Evolutionary conservation across 163 green algal species (phyloP).

Genomic region (Trebouxiophyceae sp.): DNA sequence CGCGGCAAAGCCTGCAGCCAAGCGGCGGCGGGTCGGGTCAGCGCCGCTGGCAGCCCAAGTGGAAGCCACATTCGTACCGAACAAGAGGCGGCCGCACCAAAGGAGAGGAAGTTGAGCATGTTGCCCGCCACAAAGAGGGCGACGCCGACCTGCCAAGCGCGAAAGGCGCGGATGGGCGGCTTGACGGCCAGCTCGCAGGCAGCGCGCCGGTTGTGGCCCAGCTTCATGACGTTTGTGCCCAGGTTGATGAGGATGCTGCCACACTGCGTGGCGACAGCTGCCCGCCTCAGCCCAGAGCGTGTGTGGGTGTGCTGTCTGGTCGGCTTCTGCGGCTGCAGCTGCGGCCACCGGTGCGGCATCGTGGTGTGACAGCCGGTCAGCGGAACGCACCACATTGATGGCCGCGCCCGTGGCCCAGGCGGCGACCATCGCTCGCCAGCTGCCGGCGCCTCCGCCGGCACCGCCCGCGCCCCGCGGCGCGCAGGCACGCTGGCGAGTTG

Average conservation of each 20-base stretch:
- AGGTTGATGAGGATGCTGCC: slow-evolving; percentile 75
- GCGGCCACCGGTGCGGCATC: too few relatives aligned
- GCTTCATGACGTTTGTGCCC: slow-evolving; percentile 80
- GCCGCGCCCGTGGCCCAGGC: slow-evolving; percentile 38
- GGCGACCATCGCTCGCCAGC: background rate
- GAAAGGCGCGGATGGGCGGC: background rate
- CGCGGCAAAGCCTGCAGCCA: slow-evolving; percentile 65
- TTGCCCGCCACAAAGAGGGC: slow-evolving; percentile 70
- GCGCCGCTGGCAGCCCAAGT: background rate
- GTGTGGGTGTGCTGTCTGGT: too few relatives aligned
- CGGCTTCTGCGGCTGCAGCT: too few relatives aligned
- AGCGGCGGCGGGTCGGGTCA: background rate
- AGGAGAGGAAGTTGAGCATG: slow-evolving; percentile 73
- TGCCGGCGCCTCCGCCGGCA: too few relatives aligned
- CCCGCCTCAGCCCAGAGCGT: too few relatives aligned
- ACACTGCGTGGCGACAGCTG: too few relatives aligned
- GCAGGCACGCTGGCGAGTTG: too few relatives aligned
- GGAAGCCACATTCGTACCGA: too few relatives aligned
- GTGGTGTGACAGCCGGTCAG: too few relatives aligned
- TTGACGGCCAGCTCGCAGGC: slow-evolving; percentile 22
- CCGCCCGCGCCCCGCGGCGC: too few relatives aligned
- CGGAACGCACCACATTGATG: slow-evolving; percentile 56
- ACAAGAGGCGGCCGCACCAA: slow-evolving; percentile 40
- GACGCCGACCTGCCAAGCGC: slow-evolving; percentile 66
- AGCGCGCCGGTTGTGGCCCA: slow-evolving; percentile 61